phyloP scores from a whole-genome alignment of 495 filamentous ascomycete species.

The Amorphotheca resinae region DNA sequence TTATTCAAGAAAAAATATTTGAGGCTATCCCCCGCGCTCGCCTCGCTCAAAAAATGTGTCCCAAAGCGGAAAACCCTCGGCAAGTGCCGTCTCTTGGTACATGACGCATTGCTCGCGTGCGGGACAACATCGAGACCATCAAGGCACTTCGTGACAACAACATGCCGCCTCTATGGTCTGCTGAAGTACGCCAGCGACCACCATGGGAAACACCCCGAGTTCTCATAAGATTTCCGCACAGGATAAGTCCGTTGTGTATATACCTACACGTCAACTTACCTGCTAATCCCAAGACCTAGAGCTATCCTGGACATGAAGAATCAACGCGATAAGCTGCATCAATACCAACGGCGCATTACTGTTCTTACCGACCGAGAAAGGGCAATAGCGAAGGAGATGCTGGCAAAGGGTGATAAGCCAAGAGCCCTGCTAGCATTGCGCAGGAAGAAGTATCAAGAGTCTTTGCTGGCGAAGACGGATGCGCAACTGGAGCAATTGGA shows the following conservation, averaged over 20 bases:
- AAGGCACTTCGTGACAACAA: background rate
- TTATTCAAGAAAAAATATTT: too few species aligned
- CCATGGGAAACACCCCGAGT: conserved; percentile 56
- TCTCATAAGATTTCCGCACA: conserved; percentile 59
- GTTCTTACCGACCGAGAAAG: conserved; percentile 75
- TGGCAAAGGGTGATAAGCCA: conserved; percentile 58
- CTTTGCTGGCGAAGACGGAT: conserved; percentile 80
- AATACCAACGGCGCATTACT: conserved; percentile 82
- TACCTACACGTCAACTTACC: background rate
- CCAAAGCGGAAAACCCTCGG: too few species aligned
- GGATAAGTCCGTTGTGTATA: conserved; percentile 49
- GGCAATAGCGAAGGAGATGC: conserved; percentile 67
- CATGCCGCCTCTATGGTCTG: conserved; percentile 1
- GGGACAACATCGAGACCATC: background rate
- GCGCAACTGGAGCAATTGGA: conserved; percentile 80
- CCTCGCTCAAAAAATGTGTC: too few species aligned
- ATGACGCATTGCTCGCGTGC: background rate
- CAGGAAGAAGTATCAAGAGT: conserved; percentile 93
- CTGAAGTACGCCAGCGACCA: background rate
- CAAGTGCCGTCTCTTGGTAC: background rate
- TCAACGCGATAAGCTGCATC: conserved; percentile 91
- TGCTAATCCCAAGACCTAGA: conserved; percentile 27
- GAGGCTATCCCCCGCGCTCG: too few species aligned
- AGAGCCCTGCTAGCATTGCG: conserved; percentile 81
- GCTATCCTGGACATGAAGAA: conserved; percentile 95